phyloP scores from a whole-genome alignment of 805 yeast species.

The Lipomyces yamanashiensis region DNA sequence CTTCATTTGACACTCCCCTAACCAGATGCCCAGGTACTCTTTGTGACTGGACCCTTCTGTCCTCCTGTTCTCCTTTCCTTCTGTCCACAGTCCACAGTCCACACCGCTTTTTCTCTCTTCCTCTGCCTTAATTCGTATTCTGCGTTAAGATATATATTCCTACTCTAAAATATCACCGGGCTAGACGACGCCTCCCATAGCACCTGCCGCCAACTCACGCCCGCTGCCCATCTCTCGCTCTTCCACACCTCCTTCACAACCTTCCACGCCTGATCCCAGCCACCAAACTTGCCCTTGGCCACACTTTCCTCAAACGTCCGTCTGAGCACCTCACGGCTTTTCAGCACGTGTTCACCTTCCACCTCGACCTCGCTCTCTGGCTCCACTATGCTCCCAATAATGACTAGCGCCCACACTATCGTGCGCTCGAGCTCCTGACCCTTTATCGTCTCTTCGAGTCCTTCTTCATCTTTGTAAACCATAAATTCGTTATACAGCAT shows the following conservation, averaged over 20 bases:
- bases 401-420: conserved; percentile 18
- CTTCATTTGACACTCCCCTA: background rate
- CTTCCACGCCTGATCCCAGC: conserved; percentile 23
- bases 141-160: too few species aligned
- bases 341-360: background rate
- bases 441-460: background rate
- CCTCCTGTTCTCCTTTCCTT: background rate
- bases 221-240: conserved; percentile 9
- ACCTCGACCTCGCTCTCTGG: background rate
- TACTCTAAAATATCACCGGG: conserved; percentile 8
- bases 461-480: background rate
- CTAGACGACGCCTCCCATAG: background rate
- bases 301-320: conserved; percentile 10
- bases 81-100: background rate
- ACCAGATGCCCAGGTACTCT: conserved; percentile 5
- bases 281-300: conserved; percentile 14
- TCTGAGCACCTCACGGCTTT: conserved; percentile 10
- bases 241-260: conserved; percentile 20
- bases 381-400: conserved; percentile 11
- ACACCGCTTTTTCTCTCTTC: background rate
- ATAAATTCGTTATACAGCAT: background rate
- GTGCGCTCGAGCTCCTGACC: conserved; percentile 24
- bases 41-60: background rate
- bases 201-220: conserved; percentile 23
- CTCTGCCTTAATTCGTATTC: background rate